phyloP scores from a whole-genome alignment of 2,329 filamentous ascomycete species.

The Penicillium sp. region DNA sequence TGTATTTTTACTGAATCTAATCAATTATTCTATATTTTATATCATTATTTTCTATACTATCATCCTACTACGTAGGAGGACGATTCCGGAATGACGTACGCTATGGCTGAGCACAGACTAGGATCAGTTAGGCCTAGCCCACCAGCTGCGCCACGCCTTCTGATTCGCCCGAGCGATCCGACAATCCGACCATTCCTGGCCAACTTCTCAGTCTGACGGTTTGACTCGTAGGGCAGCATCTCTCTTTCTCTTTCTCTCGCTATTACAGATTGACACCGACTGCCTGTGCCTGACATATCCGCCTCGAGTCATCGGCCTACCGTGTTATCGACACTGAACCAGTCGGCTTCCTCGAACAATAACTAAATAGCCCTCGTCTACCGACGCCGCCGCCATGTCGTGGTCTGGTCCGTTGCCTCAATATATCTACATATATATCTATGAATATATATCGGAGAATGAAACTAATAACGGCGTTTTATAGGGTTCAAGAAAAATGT shows the following conservation, averaged over 20 bases:
- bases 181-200: background rate
- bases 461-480: background rate
- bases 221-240: background rate
- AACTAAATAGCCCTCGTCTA: background rate
- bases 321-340: background rate
- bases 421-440: background rate
- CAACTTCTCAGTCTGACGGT: too few relatives aligned
- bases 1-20: background rate
- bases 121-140: background rate
- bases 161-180: background rate
- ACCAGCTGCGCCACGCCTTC: background rate
- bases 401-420: slow-evolving; percentile 58
- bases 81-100: background rate
- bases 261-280: too few relatives aligned
- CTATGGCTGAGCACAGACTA: background rate
- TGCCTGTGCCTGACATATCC: background rate
- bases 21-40: background rate
- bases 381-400: slow-evolving; percentile 52
- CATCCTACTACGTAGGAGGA: background rate
- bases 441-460: background rate
- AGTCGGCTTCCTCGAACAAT: background rate
- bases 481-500: slow-evolving; percentile 92
- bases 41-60: too few relatives aligned
- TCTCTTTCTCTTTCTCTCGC: background rate
- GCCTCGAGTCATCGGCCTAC: background rate